A percentile compares a stretch with the other conserved stretches of the same genome.
These are phyloP conservation scores for Claviceps monticola DNA, from an alignment of 2,329 filamentous ascomycete genomes.

Conservation along the genomic window DNA sequence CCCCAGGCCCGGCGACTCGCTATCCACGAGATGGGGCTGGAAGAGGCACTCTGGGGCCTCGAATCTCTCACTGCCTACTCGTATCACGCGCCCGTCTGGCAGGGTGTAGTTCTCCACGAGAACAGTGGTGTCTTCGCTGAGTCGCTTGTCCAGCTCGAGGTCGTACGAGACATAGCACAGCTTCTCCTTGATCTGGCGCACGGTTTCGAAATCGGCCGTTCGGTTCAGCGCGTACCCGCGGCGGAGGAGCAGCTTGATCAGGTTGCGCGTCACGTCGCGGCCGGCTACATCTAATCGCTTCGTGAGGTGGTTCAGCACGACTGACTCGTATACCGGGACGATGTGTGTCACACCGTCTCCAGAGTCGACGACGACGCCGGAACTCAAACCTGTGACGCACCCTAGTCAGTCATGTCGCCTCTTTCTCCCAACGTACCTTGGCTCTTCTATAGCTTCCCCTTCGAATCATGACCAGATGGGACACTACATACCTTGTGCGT, in stretches of 20 bases:
- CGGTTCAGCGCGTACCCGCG: conserved; percentile 94
- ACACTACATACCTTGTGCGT: conserved; percentile 65
- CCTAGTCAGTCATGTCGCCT: neutral
- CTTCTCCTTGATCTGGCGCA: conserved; percentile 99
- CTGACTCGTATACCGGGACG: conserved; percentile 95
- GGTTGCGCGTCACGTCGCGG: conserved; percentile 93
- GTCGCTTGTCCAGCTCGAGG: conserved; percentile 84
- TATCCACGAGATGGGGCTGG: conserved; percentile 95
- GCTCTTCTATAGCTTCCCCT: too few species aligned
- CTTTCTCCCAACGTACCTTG: neutral
- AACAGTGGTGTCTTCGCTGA: conserved; percentile 94
- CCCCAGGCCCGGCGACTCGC: conserved; percentile 90
- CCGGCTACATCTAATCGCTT: conserved; percentile 88
- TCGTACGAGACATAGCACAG: conserved; percentile 99
- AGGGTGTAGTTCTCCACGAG: conserved; percentile 96
- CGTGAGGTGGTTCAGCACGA: conserved; percentile 93
- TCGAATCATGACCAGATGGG: too few species aligned
- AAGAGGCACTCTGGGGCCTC: conserved; percentile 97
- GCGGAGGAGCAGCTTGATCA: conserved; percentile 86
- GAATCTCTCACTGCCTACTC: conserved; percentile 92
- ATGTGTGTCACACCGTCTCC: conserved; percentile 98
- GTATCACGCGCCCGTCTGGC: conserved; percentile 89
- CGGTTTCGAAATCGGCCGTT: conserved; percentile 97
- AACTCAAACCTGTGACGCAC: conserved; percentile 51
- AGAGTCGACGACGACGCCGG: conserved; percentile 95